Percentiles rank a stretch among this genome's conserved stretches.
These are phyloP conservation scores for Elsinoe fawcettii DNA, from an alignment of 2,329 filamentous ascomycete genomes.

Conservation along the genomic window DNA sequence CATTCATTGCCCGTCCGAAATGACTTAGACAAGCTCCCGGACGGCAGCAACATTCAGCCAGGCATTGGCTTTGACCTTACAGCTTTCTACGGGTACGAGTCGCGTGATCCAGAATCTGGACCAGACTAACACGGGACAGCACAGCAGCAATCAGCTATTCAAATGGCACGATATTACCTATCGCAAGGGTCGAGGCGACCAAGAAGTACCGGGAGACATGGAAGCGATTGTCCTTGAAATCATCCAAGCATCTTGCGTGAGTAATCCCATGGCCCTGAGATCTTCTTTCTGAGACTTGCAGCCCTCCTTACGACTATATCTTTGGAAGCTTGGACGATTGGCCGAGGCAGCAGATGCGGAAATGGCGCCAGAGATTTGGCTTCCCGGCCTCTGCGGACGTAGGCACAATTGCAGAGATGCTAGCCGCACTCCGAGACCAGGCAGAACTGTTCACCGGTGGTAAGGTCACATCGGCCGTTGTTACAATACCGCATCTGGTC, in stretches of 20 bases:
- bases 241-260: neutral
- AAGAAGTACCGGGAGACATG: neutral
- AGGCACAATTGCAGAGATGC: neutral
- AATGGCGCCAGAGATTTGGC: neutral
- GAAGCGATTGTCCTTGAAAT: neutral
- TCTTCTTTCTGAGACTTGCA: neutral
- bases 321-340: neutral
- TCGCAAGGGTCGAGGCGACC: neutral
- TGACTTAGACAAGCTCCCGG: neutral
- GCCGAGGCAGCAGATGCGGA: neutral
- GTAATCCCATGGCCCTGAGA: too few relatives aligned
- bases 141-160: neutral
- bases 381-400: neutral
- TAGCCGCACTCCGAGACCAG: neutral
- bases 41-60: neutral
- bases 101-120: neutral
- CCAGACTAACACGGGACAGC: neutral
- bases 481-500: neutral
- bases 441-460: neutral
- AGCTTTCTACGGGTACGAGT: neutral
- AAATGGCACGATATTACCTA: neutral
- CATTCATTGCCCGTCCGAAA: neutral
- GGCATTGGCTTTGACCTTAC: constrained; percentile 1
- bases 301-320: neutral
- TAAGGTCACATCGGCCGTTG: neutral